A percentile compares a stretch with the other conserved stretches of the same genome.
phyloP scores from a whole-genome alignment of 176 grass and related monocot species.

The Areca catechu region DNA sequence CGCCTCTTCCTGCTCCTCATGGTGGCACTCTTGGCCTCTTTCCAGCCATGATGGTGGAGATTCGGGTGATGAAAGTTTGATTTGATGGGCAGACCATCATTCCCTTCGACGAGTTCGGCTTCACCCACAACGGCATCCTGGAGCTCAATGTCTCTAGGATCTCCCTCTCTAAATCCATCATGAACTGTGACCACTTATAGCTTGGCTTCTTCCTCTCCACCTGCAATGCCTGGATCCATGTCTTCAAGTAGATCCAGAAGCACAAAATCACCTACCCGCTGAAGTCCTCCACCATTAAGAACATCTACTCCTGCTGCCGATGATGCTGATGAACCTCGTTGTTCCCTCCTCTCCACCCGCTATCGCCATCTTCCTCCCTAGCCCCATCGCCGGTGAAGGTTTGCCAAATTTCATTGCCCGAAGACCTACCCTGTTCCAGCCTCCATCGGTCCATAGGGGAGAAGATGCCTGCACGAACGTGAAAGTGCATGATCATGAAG shows the following conservation, averaged over 20 bases:
- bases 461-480: too few species aligned
- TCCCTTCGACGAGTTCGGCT: constrained; percentile 91
- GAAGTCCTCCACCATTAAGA: constrained; percentile 67
- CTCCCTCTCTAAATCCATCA: constrained; percentile 35
- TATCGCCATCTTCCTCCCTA: too few species aligned
- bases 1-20: too few species aligned
- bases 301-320: constrained; percentile 77
- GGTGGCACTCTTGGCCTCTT: constrained; percentile 2
- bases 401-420: too few species aligned
- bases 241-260: constrained; percentile 75
- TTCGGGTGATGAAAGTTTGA: constrained; percentile 54
- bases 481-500: too few species aligned
- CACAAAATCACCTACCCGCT: constrained; percentile 86
- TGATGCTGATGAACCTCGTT: too few species aligned
- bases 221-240: constrained; percentile 82
- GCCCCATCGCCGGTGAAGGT: too few species aligned
- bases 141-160: constrained; percentile 86
- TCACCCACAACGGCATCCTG: constrained; percentile 59
- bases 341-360: too few species aligned
- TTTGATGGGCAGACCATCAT: constrained; percentile 72
- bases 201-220: constrained; percentile 97
- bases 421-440: too few species aligned
- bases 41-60: constrained; percentile 41
- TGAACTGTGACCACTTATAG: constrained; percentile 62
- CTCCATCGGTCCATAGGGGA: too few species aligned